These are phyloP conservation scores for Exophiala lecanii-corni DNA, from an alignment of 2,329 filamentous ascomycete genomes.

Conservation along the genomic window DNA sequence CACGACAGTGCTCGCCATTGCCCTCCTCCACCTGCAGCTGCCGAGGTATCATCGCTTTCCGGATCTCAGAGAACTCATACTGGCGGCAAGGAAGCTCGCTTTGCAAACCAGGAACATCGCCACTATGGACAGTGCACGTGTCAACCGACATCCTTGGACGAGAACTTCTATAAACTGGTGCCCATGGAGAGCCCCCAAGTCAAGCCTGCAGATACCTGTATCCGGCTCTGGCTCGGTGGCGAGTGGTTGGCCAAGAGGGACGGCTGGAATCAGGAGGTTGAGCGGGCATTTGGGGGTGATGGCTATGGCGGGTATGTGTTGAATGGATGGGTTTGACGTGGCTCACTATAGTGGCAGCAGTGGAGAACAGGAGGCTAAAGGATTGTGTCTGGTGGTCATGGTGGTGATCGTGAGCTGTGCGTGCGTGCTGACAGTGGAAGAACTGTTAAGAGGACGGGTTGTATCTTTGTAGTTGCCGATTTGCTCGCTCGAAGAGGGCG, in stretches of 20 bases:
- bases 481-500: too few species aligned
- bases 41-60: slow-evolving; percentile 25
- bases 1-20: slow-evolving; percentile 42
- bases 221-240: slow-evolving; percentile 39
- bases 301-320: slow-evolving; percentile 40
- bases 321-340: slow-evolving; percentile 8
- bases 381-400: background rate
- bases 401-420: too few species aligned
- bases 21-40: slow-evolving; percentile 8
- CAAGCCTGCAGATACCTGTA: slow-evolving; percentile 45
- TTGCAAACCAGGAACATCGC: slow-evolving; percentile 2
- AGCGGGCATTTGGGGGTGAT: slow-evolving; percentile 41
- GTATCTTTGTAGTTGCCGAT: too few species aligned
- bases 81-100: background rate
- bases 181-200: slow-evolving; percentile 45
- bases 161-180: slow-evolving; percentile 45
- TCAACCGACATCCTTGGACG: slow-evolving; percentile 43
- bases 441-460: too few species aligned
- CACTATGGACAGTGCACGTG: slow-evolving; percentile 42
- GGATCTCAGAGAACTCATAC: slow-evolving; percentile 15
- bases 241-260: slow-evolving; percentile 41
- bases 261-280: slow-evolving; percentile 40
- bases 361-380: too few species aligned
- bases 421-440: too few species aligned
- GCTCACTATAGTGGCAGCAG: too few species aligned